These are phyloP conservation scores for Jasminum sambac DNA, from an alignment of 257 asterid genomes.

Conservation along the genomic window DNA sequence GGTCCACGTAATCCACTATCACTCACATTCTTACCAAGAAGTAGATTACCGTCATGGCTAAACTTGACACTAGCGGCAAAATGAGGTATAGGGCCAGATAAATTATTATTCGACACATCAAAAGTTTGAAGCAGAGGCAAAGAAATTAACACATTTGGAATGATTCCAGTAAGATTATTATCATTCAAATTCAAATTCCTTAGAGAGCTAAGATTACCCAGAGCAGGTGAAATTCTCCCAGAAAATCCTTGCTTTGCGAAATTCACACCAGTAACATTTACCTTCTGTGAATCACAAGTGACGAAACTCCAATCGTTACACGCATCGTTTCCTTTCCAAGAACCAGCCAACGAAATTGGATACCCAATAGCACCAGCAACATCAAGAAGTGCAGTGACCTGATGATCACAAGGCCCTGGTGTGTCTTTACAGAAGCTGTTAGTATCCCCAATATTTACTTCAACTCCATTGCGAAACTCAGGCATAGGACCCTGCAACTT, in stretches of 20 bases:
- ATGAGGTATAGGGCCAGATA: conserved; percentile 55
- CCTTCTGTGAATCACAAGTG: conserved; percentile 58
- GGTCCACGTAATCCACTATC: conserved; percentile 40
- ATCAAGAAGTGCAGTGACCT: conserved; percentile 69
- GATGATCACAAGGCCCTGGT: conserved; percentile 83
- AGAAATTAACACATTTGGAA: conserved; percentile 48
- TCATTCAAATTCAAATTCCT: conserved; percentile 64
- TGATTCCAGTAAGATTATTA: conserved; percentile 66
- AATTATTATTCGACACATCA: conserved; percentile 74
- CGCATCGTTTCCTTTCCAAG: conserved; percentile 82
- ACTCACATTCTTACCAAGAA: conserved; percentile 56
- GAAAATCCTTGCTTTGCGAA: conserved; percentile 49
- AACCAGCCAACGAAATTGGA: conserved; percentile 63
- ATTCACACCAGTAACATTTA: conserved; percentile 55
- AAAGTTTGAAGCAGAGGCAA: conserved; percentile 60
- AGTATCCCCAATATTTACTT: conserved; percentile 30
- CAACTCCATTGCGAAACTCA: conserved; percentile 35
- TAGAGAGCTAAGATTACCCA: conserved; percentile 64
- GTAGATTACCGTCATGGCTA: conserved; percentile 40
- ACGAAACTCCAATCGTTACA: conserved; percentile 62
- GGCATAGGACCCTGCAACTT: conserved; percentile 76
- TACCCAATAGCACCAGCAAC: conserved; percentile 73
- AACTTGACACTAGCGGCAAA: conserved; percentile 54
- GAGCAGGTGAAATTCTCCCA: conserved; percentile 71
- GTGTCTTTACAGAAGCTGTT: conserved; percentile 60